Evolutionary conservation across 2,329 filamentous ascomycete species (phyloP).

Genomic region (Colletotrichum lupini): DNA sequence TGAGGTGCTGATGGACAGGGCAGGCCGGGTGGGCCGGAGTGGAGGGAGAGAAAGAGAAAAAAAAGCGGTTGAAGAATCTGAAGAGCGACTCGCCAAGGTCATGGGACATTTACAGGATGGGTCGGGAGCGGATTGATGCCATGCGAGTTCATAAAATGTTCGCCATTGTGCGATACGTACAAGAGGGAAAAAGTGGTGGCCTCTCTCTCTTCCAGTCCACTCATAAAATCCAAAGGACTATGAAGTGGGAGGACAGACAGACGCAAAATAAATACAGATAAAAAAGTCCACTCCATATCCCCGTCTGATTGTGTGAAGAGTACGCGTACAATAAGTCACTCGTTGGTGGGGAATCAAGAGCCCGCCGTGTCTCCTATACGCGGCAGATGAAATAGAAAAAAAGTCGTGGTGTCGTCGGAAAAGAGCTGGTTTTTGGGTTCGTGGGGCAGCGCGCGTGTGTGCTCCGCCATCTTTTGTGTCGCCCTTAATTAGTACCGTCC

Average conservation of each 20-base stretch:
- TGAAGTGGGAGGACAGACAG: neutral
- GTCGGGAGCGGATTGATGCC: neutral
- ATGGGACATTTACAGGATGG: neutral
- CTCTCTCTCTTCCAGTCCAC: neutral
- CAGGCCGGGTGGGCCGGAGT: neutral
- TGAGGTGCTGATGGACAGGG: neutral
- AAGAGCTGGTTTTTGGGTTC: neutral
- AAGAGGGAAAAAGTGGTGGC: neutral
- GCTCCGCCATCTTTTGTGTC: neutral
- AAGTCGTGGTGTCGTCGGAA: constrained; percentile 23
- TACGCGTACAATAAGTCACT: constrained; percentile 26
- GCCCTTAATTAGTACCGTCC: constrained; percentile 18
- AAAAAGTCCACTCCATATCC: neutral
- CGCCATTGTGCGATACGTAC: constrained; percentile 25
- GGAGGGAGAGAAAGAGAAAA: neutral
- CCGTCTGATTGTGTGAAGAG: constrained; percentile 24
- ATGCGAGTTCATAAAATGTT: neutral
- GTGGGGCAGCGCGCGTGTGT: neutral
- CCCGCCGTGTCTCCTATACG: constrained; percentile 13
- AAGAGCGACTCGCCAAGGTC: neutral
- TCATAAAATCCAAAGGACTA: neutral
- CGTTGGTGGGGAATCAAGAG: constrained; percentile 31
- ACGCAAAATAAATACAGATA: constrained; percentile 27
- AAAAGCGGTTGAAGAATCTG: neutral
- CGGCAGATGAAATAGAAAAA: constrained; percentile 2